These are phyloP conservation scores for Nidula niveotomentosa DNA, from an alignment of 1,284 basidiomycete genomes.

Conservation along the genomic window DNA sequence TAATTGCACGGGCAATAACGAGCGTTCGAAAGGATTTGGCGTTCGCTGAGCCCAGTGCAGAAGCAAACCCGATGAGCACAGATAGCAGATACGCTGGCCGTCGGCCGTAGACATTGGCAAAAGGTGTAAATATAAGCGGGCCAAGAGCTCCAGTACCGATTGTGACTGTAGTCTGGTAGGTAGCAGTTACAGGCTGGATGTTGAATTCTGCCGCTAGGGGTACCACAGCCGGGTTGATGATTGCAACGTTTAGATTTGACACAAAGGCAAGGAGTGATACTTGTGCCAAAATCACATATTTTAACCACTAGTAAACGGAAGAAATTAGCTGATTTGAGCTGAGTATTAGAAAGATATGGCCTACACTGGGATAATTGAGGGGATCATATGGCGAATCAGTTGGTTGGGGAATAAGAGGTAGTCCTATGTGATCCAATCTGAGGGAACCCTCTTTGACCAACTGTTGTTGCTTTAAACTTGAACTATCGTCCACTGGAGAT, in stretches of 20 bases:
- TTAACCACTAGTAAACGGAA: constrained; percentile 7
- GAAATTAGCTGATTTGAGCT: background rate
- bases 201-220: constrained; percentile 28
- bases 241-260: constrained; percentile 29
- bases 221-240: constrained; percentile 32
- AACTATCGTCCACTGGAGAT: background rate
- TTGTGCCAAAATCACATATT: constrained; percentile 25
- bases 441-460: background rate
- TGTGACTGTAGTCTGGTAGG: constrained; percentile 32
- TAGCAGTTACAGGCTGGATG: constrained; percentile 27
- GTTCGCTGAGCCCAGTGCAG: constrained; percentile 24
- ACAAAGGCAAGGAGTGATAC: constrained; percentile 28
- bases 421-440: background rate
- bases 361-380: background rate
- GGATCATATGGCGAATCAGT: background rate
- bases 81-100: constrained; percentile 28
- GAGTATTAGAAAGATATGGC: background rate
- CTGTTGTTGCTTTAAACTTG: background rate
- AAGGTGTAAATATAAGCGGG: constrained; percentile 29
- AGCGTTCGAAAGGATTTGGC: constrained; percentile 26
- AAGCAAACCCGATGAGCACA: constrained; percentile 28
- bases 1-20: constrained; percentile 27
- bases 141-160: constrained; percentile 30
- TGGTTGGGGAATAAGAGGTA: background rate
- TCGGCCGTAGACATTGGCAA: constrained; percentile 33